Percentiles rank a stretch among this genome's conserved stretches.
phyloP scores from a whole-genome alignment of 2,329 filamentous ascomycete species.

The Neurospora sp. region DNA sequence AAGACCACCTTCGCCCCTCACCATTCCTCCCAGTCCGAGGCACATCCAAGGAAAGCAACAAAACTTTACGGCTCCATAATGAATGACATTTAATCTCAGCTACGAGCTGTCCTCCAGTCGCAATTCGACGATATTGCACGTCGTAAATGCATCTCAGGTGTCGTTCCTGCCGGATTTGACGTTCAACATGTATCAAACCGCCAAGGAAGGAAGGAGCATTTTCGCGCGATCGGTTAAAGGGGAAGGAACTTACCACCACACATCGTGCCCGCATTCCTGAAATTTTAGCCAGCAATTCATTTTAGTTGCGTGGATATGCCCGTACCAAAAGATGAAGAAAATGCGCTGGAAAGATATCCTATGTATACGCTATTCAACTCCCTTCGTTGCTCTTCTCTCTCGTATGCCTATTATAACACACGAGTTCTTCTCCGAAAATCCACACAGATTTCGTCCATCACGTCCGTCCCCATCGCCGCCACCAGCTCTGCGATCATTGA shows the following conservation, averaged over 20 bases:
- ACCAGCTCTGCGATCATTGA: slow-evolving; percentile 56
- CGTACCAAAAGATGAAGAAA: not conserved
- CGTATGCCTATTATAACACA: not conserved
- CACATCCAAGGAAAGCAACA: not conserved
- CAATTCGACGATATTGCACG: not conserved
- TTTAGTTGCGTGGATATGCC: not conserved
- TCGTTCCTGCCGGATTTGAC: not conserved
- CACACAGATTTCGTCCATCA: slow-evolving; percentile 47
- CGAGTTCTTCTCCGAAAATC: slow-evolving; percentile 32
- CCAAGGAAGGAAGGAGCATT: not conserved
- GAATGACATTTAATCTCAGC: not conserved
- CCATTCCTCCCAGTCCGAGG: not conserved
- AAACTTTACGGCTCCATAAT: not conserved
- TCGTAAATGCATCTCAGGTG: not conserved
- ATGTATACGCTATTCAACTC: not conserved
- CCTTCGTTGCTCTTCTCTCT: not conserved
- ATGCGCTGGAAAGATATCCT: not conserved
- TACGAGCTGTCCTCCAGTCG: not conserved
- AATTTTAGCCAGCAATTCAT: not conserved
- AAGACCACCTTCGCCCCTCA: not conserved
- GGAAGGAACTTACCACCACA: not conserved
- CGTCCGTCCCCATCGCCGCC: slow-evolving; percentile 52
- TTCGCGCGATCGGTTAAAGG: not conserved
- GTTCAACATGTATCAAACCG: not conserved
- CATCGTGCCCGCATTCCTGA: not conserved